Evolutionary conservation across 169 alveolate genomes (phyloP), one percentile per base, ranked within the genome.

Genomic region (Plasmodium gallinaceum): DNA sequence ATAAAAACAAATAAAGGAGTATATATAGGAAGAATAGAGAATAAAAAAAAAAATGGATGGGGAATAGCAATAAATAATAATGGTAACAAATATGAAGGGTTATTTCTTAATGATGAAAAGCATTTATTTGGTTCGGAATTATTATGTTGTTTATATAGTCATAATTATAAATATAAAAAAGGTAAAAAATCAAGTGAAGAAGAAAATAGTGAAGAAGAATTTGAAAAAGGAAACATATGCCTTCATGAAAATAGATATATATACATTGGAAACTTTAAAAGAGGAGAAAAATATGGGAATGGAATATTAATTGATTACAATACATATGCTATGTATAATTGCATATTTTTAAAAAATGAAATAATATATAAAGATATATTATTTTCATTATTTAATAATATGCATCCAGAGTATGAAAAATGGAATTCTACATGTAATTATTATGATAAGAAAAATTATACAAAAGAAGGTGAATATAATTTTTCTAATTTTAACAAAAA

Each of bases 21-120:
- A 10, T 83, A 37, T 60, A 83, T 83, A 68, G 91, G 91, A 37
- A 37, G 51, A 39, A 52, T 83, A 68, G 20, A 83, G 66, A 61
- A 83, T 58, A 58, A 69, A 57, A 88, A 88, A 64, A 88, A 89
- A 72, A 78, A 92, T 60, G 95, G 95, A 32, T 92, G 95, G 95
- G 95, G 95, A 20, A 90, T 92, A 32, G 58, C 66, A 26, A 69
- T 92, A 20, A 92, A 92, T 80, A 83, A 83, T 46, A 83, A 83
- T 45, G 95, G 95, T n/a, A 92, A 92, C 71, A 92, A 88, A 58
- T 92, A 89, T 73, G 95, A 92, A 58, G 95, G 95, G 2, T 45
- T 76, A 46, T 92, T 92, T 91, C 65, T 78, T 65, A 78, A 92
- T 74, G 91, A 92, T 37, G 78, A 73, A 39, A 92, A 91, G 51